Conservation (phyloP, 2,329 filamentous ascomycete genomes). For the Aureobasidium sp. region DNA sequence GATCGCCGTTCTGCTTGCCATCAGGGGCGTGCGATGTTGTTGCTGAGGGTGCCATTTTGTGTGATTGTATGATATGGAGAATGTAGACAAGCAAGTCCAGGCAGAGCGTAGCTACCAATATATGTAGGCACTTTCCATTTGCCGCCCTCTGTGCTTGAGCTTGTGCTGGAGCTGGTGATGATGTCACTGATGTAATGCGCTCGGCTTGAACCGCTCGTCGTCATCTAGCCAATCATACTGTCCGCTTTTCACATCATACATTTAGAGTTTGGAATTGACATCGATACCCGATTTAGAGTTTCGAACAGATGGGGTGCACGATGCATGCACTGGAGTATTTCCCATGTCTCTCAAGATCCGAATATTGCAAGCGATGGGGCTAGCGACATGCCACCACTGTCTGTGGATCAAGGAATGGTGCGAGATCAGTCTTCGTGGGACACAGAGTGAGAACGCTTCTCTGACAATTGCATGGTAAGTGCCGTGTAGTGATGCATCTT, state of each 20-base stretch:
- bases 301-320: no score
- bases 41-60: conserved; percentile 23
- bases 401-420: not conserved
- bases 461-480: not conserved
- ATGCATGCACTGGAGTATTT: not conserved
- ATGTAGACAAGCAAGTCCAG: not conserved
- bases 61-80: not conserved
- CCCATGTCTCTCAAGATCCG: not conserved
- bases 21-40: conserved; percentile 21
- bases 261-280: conserved; percentile 2
- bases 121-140: not conserved
- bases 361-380: not conserved
- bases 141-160: not conserved
- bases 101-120: not conserved
- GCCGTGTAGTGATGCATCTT: not conserved
- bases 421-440: not conserved
- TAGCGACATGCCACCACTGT: not conserved
- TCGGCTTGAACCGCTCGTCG: not conserved
- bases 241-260: not conserved
- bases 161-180: not conserved
- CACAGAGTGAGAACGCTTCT: not conserved
- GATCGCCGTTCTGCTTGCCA: conserved; percentile 30
- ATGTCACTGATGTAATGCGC: not conserved
- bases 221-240: not conserved
- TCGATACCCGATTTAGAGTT: not conserved